These are phyloP conservation scores for Forsythia viridissima DNA, from an alignment of 257 asterid genomes.

Conservation along the genomic window DNA sequence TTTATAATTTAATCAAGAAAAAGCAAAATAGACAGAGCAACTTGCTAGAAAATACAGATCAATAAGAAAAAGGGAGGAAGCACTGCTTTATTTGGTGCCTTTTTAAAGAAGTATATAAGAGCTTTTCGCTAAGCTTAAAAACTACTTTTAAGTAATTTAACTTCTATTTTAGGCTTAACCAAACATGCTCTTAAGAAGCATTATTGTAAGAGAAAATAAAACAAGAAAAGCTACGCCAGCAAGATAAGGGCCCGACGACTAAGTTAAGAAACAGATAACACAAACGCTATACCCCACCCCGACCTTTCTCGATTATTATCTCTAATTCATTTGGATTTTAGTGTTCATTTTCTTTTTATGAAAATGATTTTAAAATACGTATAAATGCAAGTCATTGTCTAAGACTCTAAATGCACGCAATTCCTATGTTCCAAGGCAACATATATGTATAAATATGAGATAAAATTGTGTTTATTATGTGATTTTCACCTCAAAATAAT, in stretches of 20 bases:
- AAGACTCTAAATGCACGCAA: conserved; percentile 23
- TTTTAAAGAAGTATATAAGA: conserved; percentile 22
- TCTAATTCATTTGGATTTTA: conserved; percentile 35
- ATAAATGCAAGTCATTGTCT: conserved; percentile 22
- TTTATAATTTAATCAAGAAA: neutral
- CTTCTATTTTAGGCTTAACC: neutral
- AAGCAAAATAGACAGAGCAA: neutral
- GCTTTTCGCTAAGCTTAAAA: neutral
- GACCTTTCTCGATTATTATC: conserved; percentile 21
- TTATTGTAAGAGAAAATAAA: conserved; percentile 21
- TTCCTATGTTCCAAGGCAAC: conserved; percentile 22
- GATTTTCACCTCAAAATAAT: conserved; percentile 16
- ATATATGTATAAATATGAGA: neutral
- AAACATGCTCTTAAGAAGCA: neutral
- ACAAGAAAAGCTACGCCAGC: conserved; percentile 37
- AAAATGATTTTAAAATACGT: conserved; percentile 10
- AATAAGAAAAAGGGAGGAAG: neutral
- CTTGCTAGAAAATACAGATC: conserved; percentile 5
- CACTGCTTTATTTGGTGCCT: conserved; percentile 14
- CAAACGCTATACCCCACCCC: neutral
- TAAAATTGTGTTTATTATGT: neutral
- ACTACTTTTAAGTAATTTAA: neutral
- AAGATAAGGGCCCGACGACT: conserved; percentile 30
- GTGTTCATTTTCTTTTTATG: conserved; percentile 26
- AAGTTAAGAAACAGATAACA: neutral